Base-by-base conservation (phyloP, 768 basidiomycete species). In the Leccinum olivaceopallidum region DNA sequence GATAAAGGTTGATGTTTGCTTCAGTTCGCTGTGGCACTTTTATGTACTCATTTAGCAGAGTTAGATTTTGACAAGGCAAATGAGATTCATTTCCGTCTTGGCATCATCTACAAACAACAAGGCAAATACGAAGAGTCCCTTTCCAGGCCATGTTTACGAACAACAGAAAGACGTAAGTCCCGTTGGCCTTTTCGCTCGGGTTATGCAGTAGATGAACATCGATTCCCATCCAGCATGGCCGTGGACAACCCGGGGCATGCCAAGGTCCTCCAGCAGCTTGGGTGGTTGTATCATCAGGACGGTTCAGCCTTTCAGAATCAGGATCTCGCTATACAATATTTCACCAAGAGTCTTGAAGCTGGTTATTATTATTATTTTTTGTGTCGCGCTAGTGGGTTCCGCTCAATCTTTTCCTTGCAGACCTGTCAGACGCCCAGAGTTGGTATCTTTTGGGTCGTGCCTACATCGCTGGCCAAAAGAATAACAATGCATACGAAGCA, bases 61-160 rank as follows among this genome's bases (percentile, higher is more conserved):
- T 58, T 73, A 87, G 95, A 95, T 72, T 99, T 98, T 67, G 95
- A 98, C 80, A 98, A 98, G 80, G 90, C 95, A 50, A 98, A 98
- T 72, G 97, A 99, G 72, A 98, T 99, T 63, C 88, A 96, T 30
- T 99, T 98, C 80, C 88, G 97, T 36, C 83, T 99, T 14, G 97
- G 97, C 37, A 98, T 99, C 71, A 99, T 99, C 63, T 98, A 98
- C 83, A 98, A 99, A 78, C 96, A 98, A 71, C 96, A 98, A 72
- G 88, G 90, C 68, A 98, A 98, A 77, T 98, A 94, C 67, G 79
- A 85, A 2, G 91, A 94, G 13, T 91, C 88, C 12, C 81, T 99
- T 3, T 83, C 85, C 57, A 98, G 97, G 97, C 3, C 97, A 98
- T 70, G 96, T 98, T 20, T 94, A 92, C 68, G 97, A 98, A 75